phyloP scores from a whole-genome alignment of 768 basidiomycete genomes.

The Lactarius psammicola region DNA sequence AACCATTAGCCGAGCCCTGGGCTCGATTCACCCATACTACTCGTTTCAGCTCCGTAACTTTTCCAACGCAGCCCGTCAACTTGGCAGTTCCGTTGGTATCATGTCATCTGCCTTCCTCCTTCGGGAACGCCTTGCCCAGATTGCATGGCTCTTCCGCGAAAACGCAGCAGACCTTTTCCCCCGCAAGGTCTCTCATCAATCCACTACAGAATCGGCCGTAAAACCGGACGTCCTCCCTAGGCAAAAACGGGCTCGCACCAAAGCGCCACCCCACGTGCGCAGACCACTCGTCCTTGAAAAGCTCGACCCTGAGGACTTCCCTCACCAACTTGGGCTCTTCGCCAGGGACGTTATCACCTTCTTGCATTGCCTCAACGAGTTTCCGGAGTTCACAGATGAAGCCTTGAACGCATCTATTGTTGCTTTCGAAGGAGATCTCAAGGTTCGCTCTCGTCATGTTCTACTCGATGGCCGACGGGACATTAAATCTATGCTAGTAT shows the following conservation, averaged over 20 bases:
- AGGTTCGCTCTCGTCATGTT: slow-evolving; percentile 40
- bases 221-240: slow-evolving; percentile 39
- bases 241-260: slow-evolving; percentile 37
- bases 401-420: slow-evolving; percentile 64
- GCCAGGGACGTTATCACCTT: slow-evolving; percentile 69
- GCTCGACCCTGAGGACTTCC: slow-evolving; percentile 64
- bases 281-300: slow-evolving; percentile 54
- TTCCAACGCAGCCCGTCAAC: slow-evolving; percentile 70
- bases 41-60: slow-evolving; percentile 64
- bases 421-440: slow-evolving; percentile 67
- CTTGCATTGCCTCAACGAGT: slow-evolving; percentile 69
- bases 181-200: slow-evolving; percentile 52
- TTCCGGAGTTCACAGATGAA: slow-evolving; percentile 76
- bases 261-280: slow-evolving; percentile 46
- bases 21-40: slow-evolving; percentile 6
- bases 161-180: slow-evolving; percentile 79
- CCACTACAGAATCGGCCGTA: slow-evolving; percentile 40
- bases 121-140: slow-evolving; percentile 63
- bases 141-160: slow-evolving; percentile 69
- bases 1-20: background rate
- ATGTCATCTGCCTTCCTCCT: slow-evolving; percentile 71
- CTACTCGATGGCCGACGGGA: background rate
- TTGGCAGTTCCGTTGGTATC: slow-evolving; percentile 76
- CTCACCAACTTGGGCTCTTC: slow-evolving; percentile 58
- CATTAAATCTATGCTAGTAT: slow-evolving; percentile 45